Evolutionary conservation across 2,329 filamentous ascomycete species (phyloP).

Genomic region (Fusarium newnesense): DNA sequence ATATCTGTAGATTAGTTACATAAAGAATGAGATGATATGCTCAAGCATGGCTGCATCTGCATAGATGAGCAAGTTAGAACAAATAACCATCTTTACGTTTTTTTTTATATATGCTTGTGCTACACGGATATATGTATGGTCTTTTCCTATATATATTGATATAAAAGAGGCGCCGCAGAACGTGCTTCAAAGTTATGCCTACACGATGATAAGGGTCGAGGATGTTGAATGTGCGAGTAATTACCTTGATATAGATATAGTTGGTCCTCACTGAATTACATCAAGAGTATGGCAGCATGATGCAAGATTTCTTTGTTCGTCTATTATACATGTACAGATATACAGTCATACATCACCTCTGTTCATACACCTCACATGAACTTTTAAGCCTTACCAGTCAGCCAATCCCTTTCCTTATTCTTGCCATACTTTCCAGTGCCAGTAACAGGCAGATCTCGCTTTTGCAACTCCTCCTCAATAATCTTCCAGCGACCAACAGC

Average conservation of each 20-base stretch:
- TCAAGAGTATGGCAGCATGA: slow-evolving; percentile 1
- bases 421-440: slow-evolving; percentile 55
- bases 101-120: background rate
- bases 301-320: slow-evolving; percentile 39
- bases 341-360: slow-evolving; percentile 42
- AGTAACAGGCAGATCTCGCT: slow-evolving; percentile 68
- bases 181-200: background rate
- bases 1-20: slow-evolving; percentile 37
- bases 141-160: background rate
- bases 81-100: background rate
- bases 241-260: background rate
- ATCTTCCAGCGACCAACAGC: slow-evolving; percentile 81
- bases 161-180: background rate
- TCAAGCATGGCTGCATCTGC: background rate
- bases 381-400: slow-evolving; percentile 52
- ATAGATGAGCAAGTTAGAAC: slow-evolving; percentile 1
- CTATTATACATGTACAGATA: slow-evolving; percentile 48
- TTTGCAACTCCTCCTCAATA: slow-evolving; percentile 75
- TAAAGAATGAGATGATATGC: background rate
- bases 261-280: background rate
- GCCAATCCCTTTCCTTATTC: slow-evolving; percentile 57
- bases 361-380: slow-evolving; percentile 19
- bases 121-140: too few relatives aligned
- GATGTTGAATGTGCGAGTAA: background rate
- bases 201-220: background rate